phyloP scores from a whole-genome alignment of 2,329 filamentous ascomycete species.

The Fusarium domesticum region DNA sequence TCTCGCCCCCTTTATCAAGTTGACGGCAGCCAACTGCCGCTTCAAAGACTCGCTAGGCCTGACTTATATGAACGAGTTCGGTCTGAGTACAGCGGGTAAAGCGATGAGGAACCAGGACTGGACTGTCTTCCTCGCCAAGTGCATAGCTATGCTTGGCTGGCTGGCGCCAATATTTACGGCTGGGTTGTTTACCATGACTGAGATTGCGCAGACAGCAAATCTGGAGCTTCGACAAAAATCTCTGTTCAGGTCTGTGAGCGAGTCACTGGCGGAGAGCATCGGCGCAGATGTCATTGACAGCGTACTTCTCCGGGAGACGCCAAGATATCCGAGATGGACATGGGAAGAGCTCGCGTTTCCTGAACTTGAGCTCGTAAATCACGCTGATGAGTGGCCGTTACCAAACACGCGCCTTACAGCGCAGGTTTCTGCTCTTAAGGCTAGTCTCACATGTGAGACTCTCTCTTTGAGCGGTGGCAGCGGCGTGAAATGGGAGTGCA shows the following conservation, averaged over 20 bases:
- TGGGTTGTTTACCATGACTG: slow-evolving; percentile 26
- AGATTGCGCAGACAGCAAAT: slow-evolving; percentile 15
- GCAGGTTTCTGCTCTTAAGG: slow-evolving; percentile 17
- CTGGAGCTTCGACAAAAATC: slow-evolving; percentile 23
- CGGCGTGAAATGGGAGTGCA: slow-evolving; percentile 18
- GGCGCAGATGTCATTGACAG: slow-evolving; percentile 15
- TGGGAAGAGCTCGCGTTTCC: slow-evolving; percentile 28
- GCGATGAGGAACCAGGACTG: slow-evolving; percentile 26
- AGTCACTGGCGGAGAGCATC: slow-evolving; percentile 14
- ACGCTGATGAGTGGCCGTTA: slow-evolving; percentile 19
- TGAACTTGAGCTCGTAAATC: slow-evolving; percentile 15
- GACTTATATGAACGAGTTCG: slow-evolving; percentile 31
- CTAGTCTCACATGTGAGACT: slow-evolving; percentile 22
- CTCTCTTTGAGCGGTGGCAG: slow-evolving; percentile 14
- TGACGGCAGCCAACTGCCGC: slow-evolving; percentile 17
- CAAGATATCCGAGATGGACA: slow-evolving; percentile 27
- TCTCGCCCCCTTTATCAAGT: slow-evolving; percentile 26
- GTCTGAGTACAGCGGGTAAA: slow-evolving; percentile 23
- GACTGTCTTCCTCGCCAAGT: slow-evolving; percentile 29
- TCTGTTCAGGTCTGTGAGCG: slow-evolving; percentile 24
- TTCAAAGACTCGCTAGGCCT: slow-evolving; percentile 27
- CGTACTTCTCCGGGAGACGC: slow-evolving; percentile 19
- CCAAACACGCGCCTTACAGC: slow-evolving; percentile 24
- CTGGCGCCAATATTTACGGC: slow-evolving; percentile 30
- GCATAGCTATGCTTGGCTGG: slow-evolving; percentile 28